Conservation (phyloP, 1,139 yeast species). For the Yamadazyma mexicana region DNA sequence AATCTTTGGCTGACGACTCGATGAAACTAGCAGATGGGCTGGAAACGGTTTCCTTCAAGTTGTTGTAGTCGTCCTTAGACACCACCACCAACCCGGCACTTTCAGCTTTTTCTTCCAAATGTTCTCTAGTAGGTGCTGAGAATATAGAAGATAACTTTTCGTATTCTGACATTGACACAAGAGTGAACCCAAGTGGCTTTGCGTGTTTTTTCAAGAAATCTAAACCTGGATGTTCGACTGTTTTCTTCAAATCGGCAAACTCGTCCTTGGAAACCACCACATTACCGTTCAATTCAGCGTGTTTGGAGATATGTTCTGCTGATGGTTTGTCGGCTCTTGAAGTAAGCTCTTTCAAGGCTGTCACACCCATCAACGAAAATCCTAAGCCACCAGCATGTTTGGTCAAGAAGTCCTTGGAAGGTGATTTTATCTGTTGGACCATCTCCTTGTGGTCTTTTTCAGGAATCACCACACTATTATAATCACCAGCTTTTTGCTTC, state of each 20-base stretch:
- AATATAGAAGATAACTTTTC: constrained; percentile 26
- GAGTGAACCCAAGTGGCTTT: constrained; percentile 14
- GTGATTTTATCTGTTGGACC: constrained; percentile 16
- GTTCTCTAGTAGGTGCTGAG: constrained; percentile 35
- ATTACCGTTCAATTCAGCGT: constrained; percentile 19
- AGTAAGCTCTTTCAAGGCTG: constrained; percentile 15
- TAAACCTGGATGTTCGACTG: constrained; percentile 19
- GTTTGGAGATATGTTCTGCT: constrained; percentile 11
- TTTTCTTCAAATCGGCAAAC: constrained; percentile 19
- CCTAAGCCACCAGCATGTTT: constrained; percentile 16
- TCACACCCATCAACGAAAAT: constrained; percentile 14
- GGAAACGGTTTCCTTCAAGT: constrained; percentile 21
- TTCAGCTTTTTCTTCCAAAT: constrained; percentile 33
- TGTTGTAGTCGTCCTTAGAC: constrained; percentile 22
- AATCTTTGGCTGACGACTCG: constrained; percentile 12
- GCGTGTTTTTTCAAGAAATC: constrained; percentile 24
- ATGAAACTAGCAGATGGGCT: constrained; percentile 25
- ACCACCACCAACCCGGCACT: constrained; percentile 33
- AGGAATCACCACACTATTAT: constrained; percentile 20
- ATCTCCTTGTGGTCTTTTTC: constrained; percentile 22
- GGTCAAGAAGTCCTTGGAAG: constrained; percentile 18
- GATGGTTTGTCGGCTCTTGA: constrained; percentile 16
- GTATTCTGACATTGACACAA: constrained; percentile 25
- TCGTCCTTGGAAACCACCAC: constrained; percentile 22
- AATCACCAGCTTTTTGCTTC: constrained; percentile 22